Base-by-base conservation (phyloP, 352 stramenopile genomes). In the Pythium diclinum region DNA sequence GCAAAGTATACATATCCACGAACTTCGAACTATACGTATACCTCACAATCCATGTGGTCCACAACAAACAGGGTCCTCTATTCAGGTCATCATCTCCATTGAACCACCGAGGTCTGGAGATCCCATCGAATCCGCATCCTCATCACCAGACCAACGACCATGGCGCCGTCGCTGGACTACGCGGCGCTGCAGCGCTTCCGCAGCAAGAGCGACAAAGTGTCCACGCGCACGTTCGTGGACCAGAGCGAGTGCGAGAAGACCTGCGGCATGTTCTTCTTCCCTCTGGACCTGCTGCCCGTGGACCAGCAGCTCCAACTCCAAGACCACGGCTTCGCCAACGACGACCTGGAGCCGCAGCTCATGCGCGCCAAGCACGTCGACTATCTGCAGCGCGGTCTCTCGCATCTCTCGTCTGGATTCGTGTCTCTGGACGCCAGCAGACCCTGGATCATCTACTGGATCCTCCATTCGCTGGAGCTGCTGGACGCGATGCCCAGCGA, bases 371-470 rank as follows among this genome's bases (percentile, higher is more conserved):
- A 94, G 63, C 92, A 97, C 72, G 67, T 83, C 8, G 55, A 70
- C 19, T 98, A 94, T 64, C 74, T 97, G 25, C 75, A 72, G 55
- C 77, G 77, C 23, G 85, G 87, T 3, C 72, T 98, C 6, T 77
- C 75, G 10, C 77, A 77, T 4, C 60, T 98, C 14, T 71, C 85
- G 0, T 62, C 80, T 14, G 81, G 87, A 14, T 99, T 98, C 60
- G 86, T 97, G 13, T 87, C 79, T 32, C 71, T 98, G 21, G 97
- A 99, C 75, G 91, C 96, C 21, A 98, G 91, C 77, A 92, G 95
- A 17, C 94, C 97, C 10, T 99, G 97, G 97, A 98, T 99, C 59
- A 73, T 96, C 19, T 99, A 99, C 75, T 99, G 97, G 97, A 97
- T 98, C 65, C 72, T 99, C 19, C 96, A 99, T 62, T 82, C 80